Percentiles rank a stretch among this genome's conserved stretches.
These are phyloP conservation scores for Anthostomella pinea DNA, from an alignment of 2,329 filamentous ascomycete genomes.

Conservation along the genomic window DNA sequence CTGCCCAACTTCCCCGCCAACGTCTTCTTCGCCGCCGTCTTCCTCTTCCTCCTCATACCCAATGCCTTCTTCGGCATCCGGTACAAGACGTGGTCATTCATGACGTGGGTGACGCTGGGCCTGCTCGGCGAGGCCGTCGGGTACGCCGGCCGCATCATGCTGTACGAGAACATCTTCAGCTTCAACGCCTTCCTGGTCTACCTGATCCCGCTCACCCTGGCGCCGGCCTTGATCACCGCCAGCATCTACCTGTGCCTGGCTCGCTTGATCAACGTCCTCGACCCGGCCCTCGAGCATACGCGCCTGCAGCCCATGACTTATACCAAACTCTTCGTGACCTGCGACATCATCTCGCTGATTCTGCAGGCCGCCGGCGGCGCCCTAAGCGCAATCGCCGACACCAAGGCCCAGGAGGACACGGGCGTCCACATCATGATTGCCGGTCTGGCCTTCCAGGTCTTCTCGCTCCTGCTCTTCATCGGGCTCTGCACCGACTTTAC, in stretches of 20 bases:
- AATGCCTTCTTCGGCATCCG: constrained; percentile 3
- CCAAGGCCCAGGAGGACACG: background rate
- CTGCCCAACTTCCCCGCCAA: constrained; percentile 1
- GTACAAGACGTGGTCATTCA: constrained; percentile 1
- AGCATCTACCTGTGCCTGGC: constrained; percentile 2
- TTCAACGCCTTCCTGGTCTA: constrained; percentile 2
- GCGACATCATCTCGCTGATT: constrained; percentile 1
- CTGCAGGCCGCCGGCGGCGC: constrained; percentile 2
- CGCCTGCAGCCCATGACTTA: constrained; percentile 1
- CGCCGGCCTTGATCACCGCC: constrained; percentile 2
- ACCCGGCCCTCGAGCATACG: background rate
- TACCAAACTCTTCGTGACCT: constrained; percentile 3
- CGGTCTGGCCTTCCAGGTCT: constrained; percentile 3
- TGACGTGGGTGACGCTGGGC: constrained; percentile 1
- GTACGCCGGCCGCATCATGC: constrained; percentile 1
- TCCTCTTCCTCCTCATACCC: background rate
- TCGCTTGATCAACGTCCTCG: background rate
- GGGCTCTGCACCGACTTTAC: constrained; percentile 1
- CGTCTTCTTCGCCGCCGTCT: background rate
- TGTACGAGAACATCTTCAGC: constrained; percentile 2
- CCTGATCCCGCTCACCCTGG: constrained; percentile 1
- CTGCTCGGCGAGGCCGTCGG: constrained; percentile 1
- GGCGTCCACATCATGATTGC: constrained; percentile 4
- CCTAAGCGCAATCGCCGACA: background rate
- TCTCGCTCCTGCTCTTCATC: constrained; percentile 1